Evolutionary conservation across 305 asterid species (phyloP).

Genomic region (Solanum hybrid): DNA sequence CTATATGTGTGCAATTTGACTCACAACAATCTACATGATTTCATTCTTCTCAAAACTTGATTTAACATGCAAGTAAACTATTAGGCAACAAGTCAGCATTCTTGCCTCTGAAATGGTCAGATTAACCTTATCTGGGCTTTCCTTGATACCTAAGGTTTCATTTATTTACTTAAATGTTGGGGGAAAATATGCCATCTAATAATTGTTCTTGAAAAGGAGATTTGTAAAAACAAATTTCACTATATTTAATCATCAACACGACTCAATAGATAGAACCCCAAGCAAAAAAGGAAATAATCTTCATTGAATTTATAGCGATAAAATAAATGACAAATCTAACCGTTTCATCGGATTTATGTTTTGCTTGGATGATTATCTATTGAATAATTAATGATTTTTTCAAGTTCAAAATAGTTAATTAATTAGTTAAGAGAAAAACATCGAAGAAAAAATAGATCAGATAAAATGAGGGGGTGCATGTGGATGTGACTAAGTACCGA

Average conservation of each 20-base stretch:
- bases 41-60: not conserved
- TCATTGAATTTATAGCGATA: not conserved
- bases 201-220: not conserved
- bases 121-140: not conserved
- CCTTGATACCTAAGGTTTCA: not conserved
- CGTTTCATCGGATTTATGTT: not conserved
- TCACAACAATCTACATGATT: not conserved
- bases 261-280: not conserved
- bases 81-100: not conserved
- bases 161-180: not conserved
- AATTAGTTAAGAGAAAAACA: not conserved
- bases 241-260: not conserved
- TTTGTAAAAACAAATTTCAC: not conserved
- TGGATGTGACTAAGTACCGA: slow-evolving; percentile 21
- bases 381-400: no score
- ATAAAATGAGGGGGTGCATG: not conserved
- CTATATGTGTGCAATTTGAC: not conserved
- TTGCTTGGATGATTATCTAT: not conserved
- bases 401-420: not conserved
- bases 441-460: not conserved
- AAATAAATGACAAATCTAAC: not conserved
- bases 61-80: not conserved
- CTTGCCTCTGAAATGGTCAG: not conserved
- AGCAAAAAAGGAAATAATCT: not conserved
- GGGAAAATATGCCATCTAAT: not conserved